Conservation (phyloP, 2,329 filamentous ascomycete species). For the Trichophyton benhamiae region DNA sequence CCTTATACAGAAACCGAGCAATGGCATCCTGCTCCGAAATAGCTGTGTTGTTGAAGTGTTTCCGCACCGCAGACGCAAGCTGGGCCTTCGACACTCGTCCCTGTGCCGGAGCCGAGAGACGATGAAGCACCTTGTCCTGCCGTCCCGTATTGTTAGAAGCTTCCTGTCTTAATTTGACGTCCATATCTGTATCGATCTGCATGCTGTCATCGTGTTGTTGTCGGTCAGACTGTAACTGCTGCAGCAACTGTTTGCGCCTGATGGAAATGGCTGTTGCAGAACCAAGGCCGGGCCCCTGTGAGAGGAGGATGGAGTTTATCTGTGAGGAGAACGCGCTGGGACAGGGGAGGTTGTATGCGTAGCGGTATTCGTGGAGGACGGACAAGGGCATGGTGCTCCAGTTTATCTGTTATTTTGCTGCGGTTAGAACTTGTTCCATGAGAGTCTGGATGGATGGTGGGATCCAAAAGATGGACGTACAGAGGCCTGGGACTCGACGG, state of each 20-base stretch:
- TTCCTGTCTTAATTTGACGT: background rate
- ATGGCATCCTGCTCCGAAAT: slow-evolving; percentile 37
- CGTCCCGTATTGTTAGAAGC: background rate
- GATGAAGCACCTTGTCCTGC: background rate
- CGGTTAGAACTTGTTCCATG: background rate
- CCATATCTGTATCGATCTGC: background rate
- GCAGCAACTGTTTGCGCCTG: background rate
- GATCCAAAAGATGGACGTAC: background rate
- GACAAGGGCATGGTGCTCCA: slow-evolving; percentile 34
- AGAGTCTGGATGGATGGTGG: slow-evolving; percentile 9
- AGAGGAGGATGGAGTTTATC: slow-evolving; percentile 37
- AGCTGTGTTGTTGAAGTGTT: slow-evolving; percentile 37
- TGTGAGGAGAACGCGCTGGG: slow-evolving; percentile 33
- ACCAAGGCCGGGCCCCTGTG: slow-evolving; percentile 33
- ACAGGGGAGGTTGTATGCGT: slow-evolving; percentile 35
- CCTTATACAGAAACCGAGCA: slow-evolving; percentile 37
- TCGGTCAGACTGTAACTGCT: slow-evolving; percentile 7
- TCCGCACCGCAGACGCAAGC: slow-evolving; percentile 33
- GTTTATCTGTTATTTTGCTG: slow-evolving; percentile 24
- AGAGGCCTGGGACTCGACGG: background rate
- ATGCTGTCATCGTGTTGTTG: slow-evolving; percentile 1
- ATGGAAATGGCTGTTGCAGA: slow-evolving; percentile 34
- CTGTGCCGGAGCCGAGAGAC: slow-evolving; percentile 14
- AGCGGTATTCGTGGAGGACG: slow-evolving; percentile 38
- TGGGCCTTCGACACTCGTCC: slow-evolving; percentile 32